Conservation (phyloP, 2,329 filamentous ascomycete genomes). For the Epichloe sp. region DNA sequence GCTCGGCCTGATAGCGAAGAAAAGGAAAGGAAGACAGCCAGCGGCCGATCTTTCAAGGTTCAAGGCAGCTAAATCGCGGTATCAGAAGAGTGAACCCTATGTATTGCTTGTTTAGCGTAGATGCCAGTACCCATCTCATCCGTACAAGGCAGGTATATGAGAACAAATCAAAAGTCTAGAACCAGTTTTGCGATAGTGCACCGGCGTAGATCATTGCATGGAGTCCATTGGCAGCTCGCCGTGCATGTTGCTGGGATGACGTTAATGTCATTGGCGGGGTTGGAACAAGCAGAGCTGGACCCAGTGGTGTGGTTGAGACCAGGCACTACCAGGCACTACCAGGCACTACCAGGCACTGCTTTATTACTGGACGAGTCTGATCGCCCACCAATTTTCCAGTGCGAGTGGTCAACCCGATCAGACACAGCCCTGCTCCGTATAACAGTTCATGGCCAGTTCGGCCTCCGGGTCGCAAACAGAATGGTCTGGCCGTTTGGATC, state of each 20-base stretch:
- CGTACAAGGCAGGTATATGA: neutral
- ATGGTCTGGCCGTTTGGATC: constrained; percentile 30
- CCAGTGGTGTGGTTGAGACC: too few relatives aligned
- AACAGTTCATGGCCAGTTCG: constrained; percentile 7
- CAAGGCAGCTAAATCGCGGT: constrained; percentile 20
- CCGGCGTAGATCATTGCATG: too few relatives aligned
- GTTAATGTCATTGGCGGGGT: too few relatives aligned
- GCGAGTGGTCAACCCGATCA: neutral
- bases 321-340: too few relatives aligned
- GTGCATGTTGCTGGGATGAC: too few relatives aligned
- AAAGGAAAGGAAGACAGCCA: constrained; percentile 96
- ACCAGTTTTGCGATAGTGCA: too few relatives aligned
- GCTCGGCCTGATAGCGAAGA: constrained; percentile 92
- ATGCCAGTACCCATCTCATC: neutral
- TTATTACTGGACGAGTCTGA: too few relatives aligned
- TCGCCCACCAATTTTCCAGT: too few relatives aligned
- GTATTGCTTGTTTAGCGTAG: neutral
- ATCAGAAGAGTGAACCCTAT: neutral
- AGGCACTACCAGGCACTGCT: too few relatives aligned
- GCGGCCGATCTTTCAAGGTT: constrained; percentile 76
- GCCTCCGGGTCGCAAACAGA: constrained; percentile 18
- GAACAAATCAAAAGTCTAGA: neutral
- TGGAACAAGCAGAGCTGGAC: too few relatives aligned
- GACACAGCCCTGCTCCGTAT: neutral
- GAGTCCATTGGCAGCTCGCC: too few relatives aligned